A percentile compares a stretch with the other conserved stretches of the same genome.
phyloP scores from a whole-genome alignment of 2,329 filamentous ascomycete species.

The Diaporthe velutina region DNA sequence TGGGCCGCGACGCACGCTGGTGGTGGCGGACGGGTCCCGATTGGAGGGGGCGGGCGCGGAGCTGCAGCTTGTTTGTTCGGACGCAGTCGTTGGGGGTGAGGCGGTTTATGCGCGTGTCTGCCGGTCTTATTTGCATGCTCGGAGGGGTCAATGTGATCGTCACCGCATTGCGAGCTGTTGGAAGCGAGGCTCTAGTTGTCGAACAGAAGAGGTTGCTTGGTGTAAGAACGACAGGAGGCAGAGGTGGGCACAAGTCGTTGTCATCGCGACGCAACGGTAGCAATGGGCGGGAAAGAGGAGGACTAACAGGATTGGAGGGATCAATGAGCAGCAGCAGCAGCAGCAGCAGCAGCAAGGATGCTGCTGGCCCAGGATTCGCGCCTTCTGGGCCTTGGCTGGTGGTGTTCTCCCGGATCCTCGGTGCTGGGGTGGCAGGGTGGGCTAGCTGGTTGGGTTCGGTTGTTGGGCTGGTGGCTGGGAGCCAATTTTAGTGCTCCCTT shows the following conservation, averaged over 20 bases:
- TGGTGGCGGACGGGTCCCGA: neutral
- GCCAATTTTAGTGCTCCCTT: constrained; percentile 18
- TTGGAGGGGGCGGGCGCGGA: constrained; percentile 14
- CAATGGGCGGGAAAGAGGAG: neutral
- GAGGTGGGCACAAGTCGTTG: neutral
- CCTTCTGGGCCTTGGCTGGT: neutral
- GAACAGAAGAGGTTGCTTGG: neutral
- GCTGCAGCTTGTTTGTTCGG: neutral
- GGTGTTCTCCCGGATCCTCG: constrained; percentile 17
- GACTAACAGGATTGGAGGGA: neutral
- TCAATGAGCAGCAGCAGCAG: neutral
- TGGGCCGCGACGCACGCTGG: constrained; percentile 5
- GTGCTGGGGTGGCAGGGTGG: constrained; percentile 2
- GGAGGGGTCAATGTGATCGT: neutral
- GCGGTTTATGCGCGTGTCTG: neutral
- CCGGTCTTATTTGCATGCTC: constrained; percentile 20
- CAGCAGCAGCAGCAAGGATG: constrained; percentile 2
- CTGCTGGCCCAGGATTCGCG: constrained; percentile 3
- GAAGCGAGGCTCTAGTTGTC: neutral
- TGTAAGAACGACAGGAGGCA: neutral
- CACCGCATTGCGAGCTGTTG: neutral
- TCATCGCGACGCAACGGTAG: constrained; percentile 5
- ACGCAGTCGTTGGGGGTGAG: constrained; percentile 11
- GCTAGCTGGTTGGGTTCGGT: neutral
- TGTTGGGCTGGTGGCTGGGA: constrained; percentile 14